A percentile compares a stretch with the other conserved stretches of the same genome.
Evolutionary conservation across 352 stramenopile genomes (phyloP).

Genomic region (Phytophthora pistaciae): DNA sequence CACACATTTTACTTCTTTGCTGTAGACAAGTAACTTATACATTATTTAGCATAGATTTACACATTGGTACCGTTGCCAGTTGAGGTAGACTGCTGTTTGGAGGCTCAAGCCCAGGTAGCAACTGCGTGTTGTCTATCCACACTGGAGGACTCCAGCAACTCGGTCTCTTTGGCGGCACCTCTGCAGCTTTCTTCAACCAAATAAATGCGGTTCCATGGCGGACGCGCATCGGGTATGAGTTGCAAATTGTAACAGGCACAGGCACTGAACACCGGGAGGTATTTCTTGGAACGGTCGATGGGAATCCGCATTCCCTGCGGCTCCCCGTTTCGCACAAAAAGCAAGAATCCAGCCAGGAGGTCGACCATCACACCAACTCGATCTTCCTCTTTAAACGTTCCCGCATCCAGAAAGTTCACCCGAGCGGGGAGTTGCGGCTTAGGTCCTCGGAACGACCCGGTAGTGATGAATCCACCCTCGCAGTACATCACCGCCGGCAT

Average conservation of each 20-base stretch:
- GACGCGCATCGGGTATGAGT: slow-evolving; percentile 41
- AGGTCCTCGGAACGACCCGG: slow-evolving; percentile 67
- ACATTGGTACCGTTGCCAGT: not conserved
- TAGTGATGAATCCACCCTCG: slow-evolving; percentile 72
- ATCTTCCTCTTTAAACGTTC: slow-evolving; percentile 59
- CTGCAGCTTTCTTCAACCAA: slow-evolving; percentile 17
- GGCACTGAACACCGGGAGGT: slow-evolving; percentile 69
- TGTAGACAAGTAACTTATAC: no score
- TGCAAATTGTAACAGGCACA: slow-evolving; percentile 65
- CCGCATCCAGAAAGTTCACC: slow-evolving; percentile 55
- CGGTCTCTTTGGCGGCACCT: not conserved
- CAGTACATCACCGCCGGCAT: slow-evolving; percentile 84
- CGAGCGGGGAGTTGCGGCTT: slow-evolving; percentile 51
- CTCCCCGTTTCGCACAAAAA: slow-evolving; percentile 60
- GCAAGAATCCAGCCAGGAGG: slow-evolving; percentile 56
- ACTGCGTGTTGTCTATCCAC: not conserved
- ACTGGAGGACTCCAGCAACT: not conserved
- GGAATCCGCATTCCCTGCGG: slow-evolving; percentile 54
- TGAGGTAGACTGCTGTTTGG: not conserved
- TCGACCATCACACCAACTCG: slow-evolving; percentile 69
- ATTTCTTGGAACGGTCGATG: slow-evolving; percentile 47
- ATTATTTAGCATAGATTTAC: not conserved
- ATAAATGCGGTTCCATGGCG: slow-evolving; percentile 63
- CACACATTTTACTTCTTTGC: no score
- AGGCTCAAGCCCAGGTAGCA: slow-evolving; percentile 5